Conservation (phyloP, 192 early-diverging fungal genomes). For the Coemansia sp. region DNA sequence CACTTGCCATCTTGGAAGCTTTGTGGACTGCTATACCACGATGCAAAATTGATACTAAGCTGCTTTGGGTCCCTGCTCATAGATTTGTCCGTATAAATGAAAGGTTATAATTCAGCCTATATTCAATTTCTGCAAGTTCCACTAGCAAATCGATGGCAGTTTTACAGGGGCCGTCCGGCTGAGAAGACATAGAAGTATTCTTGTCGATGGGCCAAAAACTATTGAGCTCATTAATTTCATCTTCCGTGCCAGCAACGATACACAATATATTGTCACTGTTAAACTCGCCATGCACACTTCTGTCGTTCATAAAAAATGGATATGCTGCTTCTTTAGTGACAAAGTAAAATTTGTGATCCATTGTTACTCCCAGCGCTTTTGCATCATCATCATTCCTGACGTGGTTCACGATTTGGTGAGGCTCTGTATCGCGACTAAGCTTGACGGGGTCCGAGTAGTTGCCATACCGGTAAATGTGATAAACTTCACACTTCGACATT, state of each 20-base stretch:
- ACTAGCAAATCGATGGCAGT: too few species aligned
- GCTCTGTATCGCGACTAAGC: not conserved
- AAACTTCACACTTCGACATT: not conserved
- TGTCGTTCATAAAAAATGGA: not conserved
- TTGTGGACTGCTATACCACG: not conserved
- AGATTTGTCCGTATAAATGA: too few species aligned
- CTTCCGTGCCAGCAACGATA: not conserved
- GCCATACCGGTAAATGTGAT: not conserved
- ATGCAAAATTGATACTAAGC: not conserved
- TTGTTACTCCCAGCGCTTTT: not conserved
- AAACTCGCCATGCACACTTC: not conserved
- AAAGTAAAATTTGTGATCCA: not conserved
- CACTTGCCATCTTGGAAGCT: not conserved
- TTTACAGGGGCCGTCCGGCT: too few species aligned
- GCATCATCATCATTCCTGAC: not conserved
- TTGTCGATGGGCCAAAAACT: too few species aligned
- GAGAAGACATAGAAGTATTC: too few species aligned
- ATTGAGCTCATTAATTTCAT: not conserved
- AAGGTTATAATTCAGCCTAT: too few species aligned
- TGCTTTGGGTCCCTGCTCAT: too few species aligned
- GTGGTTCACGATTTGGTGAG: not conserved
- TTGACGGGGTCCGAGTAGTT: not conserved
- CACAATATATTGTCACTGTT: not conserved
- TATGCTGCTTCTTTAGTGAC: not conserved
- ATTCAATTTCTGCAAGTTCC: too few species aligned